Evolutionary conservation across 495 filamentous ascomycete genomes (phyloP), one percentile per base, ranked within the genome.

Genomic region (Lineolata rhizophorae): DNA sequence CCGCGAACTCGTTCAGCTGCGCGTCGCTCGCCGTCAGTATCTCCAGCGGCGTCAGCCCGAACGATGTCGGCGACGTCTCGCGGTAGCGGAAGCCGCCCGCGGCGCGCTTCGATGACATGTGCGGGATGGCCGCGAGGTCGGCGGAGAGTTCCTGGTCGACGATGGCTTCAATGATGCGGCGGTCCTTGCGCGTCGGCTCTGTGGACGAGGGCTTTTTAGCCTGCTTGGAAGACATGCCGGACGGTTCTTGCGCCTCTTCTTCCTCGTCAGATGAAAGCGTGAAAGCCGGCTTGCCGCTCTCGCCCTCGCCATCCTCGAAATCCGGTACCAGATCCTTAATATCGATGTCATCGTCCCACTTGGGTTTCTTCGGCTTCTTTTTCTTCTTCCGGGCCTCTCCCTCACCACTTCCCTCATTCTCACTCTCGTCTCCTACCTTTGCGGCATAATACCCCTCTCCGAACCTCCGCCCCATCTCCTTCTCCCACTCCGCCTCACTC

Each of bases 261-360:
- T 37, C 37, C 11, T 48, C 64, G 13, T 55, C 53, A 20, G 55
- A 52, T n/a, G n/a, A n/a, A 2, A 72, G 51, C 1, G 58, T 55
- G 29, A 74, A 50, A 0, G 52, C 46, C 15, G 70, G 66, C 33
- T 61, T 54, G n/a, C n/a, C n/a, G n/a, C n/a, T n/a, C n/a, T n/a
- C n/a, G n/a, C n/a, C n/a, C 9, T 60, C 61, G 6, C 56, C 49
- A 10, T 78, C 60, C 9, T 65, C 67, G 45, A 90, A 94, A 36
- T 87, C 80, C 2, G 83, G 82, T 24, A 93, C 54, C 18, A 97
- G 54, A 49, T 97, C 85, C 18, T 71, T 76, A 55, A 95, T 94
- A 44, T 92, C 83, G 44, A 95, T 93, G 44, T 97, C 87, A 42
- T 93, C 81, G 36, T 91, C 77, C 79, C 83, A 97, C 34, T 71